phyloP scores from a whole-genome alignment of 75 land plant species.

The Selaginella tamariscina region DNA sequence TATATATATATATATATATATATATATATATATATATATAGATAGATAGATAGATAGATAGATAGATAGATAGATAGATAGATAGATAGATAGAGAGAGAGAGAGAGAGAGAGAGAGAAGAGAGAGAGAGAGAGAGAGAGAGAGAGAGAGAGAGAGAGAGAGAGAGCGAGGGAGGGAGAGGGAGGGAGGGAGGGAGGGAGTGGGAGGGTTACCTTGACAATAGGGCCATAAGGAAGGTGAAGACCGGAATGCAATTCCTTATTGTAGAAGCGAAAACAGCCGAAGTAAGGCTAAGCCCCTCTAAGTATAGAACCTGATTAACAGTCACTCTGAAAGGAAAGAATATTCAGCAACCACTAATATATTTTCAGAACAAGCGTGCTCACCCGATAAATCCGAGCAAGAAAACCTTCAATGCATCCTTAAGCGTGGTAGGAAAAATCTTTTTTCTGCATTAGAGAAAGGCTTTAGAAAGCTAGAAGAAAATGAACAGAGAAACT shows the following conservation, averaged over 20 bases:
- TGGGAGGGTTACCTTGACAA: background rate
- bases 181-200: too few species aligned
- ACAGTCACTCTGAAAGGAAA: background rate
- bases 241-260: background rate
- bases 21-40: too few species aligned
- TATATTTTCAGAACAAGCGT: background rate
- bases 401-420: background rate
- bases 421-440: background rate
- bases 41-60: too few species aligned
- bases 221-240: background rate
- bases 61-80: too few species aligned
- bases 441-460: background rate
- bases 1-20: too few species aligned
- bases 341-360: slow-evolving; percentile 12
- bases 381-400: background rate
- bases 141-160: too few species aligned
- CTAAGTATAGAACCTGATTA: background rate
- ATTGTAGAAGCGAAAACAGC: slow-evolving; percentile 6
- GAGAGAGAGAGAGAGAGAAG: too few species aligned
- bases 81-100: too few species aligned
- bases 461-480: background rate
- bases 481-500: background rate
- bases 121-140: background rate
- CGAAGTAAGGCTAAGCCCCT: slow-evolving; percentile 5
- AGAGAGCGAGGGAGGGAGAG: too few species aligned